Evolutionary conservation across 2,329 filamentous ascomycete species (phyloP).

Genomic region (Clonostachys chloroleuca): DNA sequence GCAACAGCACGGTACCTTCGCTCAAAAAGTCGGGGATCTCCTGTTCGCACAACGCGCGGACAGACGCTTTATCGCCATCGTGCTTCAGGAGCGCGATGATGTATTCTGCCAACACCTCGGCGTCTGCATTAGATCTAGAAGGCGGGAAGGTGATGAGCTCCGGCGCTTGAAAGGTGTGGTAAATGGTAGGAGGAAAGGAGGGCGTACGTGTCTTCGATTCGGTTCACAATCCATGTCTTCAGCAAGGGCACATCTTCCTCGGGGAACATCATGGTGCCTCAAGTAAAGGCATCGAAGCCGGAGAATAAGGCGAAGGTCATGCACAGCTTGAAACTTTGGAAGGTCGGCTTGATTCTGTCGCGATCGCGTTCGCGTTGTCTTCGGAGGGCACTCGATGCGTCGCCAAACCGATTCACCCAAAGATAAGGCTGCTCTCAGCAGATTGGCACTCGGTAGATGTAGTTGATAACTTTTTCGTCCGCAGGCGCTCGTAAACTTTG

Average conservation of each 20-base stretch:
- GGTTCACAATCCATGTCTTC: conserved; percentile 74
- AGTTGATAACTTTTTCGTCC: too few relatives aligned
- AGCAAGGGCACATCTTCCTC: conserved; percentile 59
- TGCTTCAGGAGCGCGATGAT: conserved; percentile 73
- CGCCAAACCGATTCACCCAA: too few relatives aligned
- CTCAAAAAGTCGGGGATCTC: conserved; percentile 74
- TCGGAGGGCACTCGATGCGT: too few relatives aligned
- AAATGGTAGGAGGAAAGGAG: too few relatives aligned
- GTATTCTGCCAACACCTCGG: conserved; percentile 79
- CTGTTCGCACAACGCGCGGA: conserved; percentile 63
- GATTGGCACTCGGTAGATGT: too few relatives aligned
- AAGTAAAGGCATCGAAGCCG: neutral
- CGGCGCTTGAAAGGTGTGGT: too few relatives aligned
- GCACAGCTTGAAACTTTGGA: neutral
- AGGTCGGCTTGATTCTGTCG: too few relatives aligned
- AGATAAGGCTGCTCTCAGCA: too few relatives aligned
- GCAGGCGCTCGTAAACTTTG: too few relatives aligned
- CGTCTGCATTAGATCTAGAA: conserved; percentile 71
- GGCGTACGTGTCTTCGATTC: conserved; percentile 69
- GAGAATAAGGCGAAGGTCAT: neutral
- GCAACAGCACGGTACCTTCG: conserved; percentile 40
- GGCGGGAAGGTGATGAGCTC: conserved; percentile 3
- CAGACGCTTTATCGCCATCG: conserved; percentile 59
- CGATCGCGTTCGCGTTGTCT: too few relatives aligned
- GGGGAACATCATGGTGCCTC: conserved; percentile 51